These are phyloP conservation scores for Fremontodendron californicum DNA, from an alignment of 345 rosid species.

Conservation along the genomic window DNA sequence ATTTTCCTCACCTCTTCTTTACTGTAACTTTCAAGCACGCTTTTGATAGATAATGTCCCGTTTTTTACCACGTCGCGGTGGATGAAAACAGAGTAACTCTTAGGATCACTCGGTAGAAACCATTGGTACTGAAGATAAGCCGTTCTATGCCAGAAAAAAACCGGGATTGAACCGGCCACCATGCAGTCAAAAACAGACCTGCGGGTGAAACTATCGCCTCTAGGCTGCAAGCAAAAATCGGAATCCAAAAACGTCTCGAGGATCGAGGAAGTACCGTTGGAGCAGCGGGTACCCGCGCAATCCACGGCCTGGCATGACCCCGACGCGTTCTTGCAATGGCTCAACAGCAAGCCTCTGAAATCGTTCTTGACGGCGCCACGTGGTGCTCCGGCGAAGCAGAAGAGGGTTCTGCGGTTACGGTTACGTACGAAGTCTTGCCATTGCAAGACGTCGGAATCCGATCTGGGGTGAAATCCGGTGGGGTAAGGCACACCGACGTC, in stretches of 20 bases:
- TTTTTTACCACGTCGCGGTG: conserved; percentile 70
- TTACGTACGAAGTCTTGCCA: conserved; percentile 80
- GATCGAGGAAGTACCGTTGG: conserved; percentile 74
- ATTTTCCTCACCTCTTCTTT: conserved; percentile 58
- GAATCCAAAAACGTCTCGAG: conserved; percentile 73
- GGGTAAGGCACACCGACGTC: conserved; percentile 96
- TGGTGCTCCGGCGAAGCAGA: conserved; percentile 90
- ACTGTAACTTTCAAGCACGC: conserved; percentile 60
- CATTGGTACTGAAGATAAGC: conserved; percentile 88
- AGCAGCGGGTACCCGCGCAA: conserved; percentile 53
- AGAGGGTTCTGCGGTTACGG: conserved; percentile 51
- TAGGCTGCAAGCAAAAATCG: conserved; percentile 82
- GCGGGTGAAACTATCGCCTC: conserved; percentile 96
- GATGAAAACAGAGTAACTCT: conserved; percentile 74
- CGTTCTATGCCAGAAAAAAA: conserved; percentile 82
- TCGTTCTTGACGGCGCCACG: conserved; percentile 62
- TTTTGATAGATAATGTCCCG: conserved; percentile 59
- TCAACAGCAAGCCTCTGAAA: conserved; percentile 60
- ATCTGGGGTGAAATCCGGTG: conserved; percentile 93
- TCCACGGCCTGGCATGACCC: conserved; percentile 59
- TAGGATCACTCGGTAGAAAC: conserved; percentile 76
- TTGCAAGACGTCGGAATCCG: conserved; percentile 54
- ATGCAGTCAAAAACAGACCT: conserved; percentile 91
- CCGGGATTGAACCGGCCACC: conserved; percentile 96
- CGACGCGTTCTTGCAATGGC: conserved; percentile 57